Conservation (phyloP, 176 grass and related monocot species). For the Chrysopogon serrulatus region DNA sequence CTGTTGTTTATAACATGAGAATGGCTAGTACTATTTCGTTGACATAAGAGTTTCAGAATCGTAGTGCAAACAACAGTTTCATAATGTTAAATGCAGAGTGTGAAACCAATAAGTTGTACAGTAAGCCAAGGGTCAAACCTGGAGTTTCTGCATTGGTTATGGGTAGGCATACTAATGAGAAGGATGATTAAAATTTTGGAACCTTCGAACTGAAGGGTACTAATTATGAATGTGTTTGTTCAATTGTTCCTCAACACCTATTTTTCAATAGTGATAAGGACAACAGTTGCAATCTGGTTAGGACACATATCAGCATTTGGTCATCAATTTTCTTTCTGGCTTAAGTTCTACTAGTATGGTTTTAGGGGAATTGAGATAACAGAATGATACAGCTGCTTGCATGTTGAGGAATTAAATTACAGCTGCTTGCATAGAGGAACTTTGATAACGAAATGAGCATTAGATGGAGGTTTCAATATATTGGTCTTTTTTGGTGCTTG, state of each 20-base stretch:
- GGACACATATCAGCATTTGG: not conserved
- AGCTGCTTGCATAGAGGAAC: not conserved
- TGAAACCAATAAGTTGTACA: not conserved
- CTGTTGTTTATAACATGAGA: not conserved
- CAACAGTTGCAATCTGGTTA: not conserved
- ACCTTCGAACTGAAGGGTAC: not conserved
- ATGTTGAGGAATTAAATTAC: no score
- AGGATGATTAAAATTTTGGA: not conserved
- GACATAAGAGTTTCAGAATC: not conserved
- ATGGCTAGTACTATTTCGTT: not conserved
- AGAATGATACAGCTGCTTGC: not conserved
- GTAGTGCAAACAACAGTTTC: not conserved
- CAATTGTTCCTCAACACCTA: not conserved
- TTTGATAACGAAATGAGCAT: not conserved
- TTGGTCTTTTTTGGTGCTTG: not conserved
- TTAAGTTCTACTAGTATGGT: not conserved
- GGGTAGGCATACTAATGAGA: not conserved
- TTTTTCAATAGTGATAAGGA: not conserved
- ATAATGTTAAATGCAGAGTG: not conserved
- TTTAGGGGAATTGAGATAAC: not conserved
- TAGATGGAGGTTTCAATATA: not conserved
- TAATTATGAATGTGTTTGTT: not conserved
- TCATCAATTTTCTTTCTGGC: not conserved
- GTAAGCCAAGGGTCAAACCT: not conserved
- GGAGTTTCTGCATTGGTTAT: not conserved